These are phyloP conservation scores for Pseudomicrostroma phylloplanum DNA, from an alignment of 1,284 basidiomycete genomes.

Conservation along the genomic window DNA sequence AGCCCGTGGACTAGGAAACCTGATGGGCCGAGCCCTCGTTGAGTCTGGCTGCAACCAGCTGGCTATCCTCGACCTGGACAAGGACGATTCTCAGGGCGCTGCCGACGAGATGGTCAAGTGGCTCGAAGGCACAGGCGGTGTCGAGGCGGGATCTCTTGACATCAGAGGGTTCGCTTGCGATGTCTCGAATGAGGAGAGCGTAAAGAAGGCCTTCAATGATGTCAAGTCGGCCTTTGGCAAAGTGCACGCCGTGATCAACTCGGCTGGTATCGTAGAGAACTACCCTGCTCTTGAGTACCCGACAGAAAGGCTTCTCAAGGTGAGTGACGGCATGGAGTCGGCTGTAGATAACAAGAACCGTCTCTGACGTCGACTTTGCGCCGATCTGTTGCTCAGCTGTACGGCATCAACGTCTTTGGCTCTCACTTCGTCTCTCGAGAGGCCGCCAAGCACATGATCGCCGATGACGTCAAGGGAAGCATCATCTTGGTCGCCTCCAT, in stretches of 20 bases:
- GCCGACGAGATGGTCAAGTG: constrained; percentile 66
- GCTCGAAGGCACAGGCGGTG: constrained; percentile 57
- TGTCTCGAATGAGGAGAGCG: constrained; percentile 66
- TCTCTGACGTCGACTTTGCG: too few species aligned
- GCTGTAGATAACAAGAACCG: too few species aligned
- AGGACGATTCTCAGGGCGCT: constrained; percentile 65
- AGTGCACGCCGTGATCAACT: constrained; percentile 58
- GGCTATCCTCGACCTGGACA: constrained; percentile 76
- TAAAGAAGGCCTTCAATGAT: constrained; percentile 22
- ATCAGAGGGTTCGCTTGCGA: constrained; percentile 78
- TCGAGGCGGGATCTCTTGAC: constrained; percentile 61
- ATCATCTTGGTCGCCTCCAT: constrained; percentile 85
- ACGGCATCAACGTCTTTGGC: constrained; percentile 90
- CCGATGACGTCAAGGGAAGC: constrained; percentile 61
- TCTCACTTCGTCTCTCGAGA: constrained; percentile 78
- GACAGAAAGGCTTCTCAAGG: constrained; percentile 54
- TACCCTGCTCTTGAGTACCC: constrained; percentile 74
- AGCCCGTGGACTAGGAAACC: constrained; percentile 62
- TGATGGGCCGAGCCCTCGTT: constrained; percentile 65
- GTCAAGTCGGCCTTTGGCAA: constrained; percentile 64
- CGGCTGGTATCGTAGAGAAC: constrained; percentile 78
- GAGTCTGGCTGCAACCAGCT: constrained; percentile 78
- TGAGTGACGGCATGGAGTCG: not conserved
- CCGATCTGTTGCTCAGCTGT: constrained; percentile 55
- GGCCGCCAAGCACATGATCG: constrained; percentile 63